Evolutionary conservation across 2,329 filamentous ascomycete species (phyloP).

Genomic region (Scolecobasidium constrictum): DNA sequence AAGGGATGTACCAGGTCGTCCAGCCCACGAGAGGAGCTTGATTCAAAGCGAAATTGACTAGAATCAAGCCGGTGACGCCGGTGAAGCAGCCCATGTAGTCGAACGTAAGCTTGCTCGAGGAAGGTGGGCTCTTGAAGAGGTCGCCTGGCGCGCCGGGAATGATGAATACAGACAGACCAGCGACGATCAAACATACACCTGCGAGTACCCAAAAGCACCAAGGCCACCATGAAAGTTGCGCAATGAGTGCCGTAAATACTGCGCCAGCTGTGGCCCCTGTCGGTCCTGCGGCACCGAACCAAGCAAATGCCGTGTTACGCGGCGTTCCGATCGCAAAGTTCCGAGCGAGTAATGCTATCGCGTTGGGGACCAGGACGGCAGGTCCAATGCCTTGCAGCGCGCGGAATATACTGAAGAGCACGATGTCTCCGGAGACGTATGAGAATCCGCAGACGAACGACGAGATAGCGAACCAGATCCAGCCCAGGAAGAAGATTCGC

Average conservation of each 20-base stretch:
- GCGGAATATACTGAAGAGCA: slow-evolving; percentile 40
- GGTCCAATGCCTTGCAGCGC: slow-evolving; percentile 38
- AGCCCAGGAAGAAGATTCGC: slow-evolving; percentile 25
- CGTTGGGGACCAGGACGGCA: slow-evolving; percentile 12
- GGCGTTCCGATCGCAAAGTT: slow-evolving; percentile 8
- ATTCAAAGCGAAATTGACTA: slow-evolving; percentile 22
- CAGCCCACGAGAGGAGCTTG: slow-evolving; percentile 21
- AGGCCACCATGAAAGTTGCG: slow-evolving; percentile 16
- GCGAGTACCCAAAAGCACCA: slow-evolving; percentile 22
- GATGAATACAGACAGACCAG: slow-evolving; percentile 16
- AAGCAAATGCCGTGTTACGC: slow-evolving; percentile 6
- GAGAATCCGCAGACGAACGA: slow-evolving; percentile 24
- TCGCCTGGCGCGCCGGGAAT: slow-evolving; percentile 11
- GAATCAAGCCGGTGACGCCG: slow-evolving; percentile 19
- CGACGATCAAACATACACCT: slow-evolving; percentile 16
- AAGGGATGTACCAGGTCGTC: slow-evolving; percentile 17
- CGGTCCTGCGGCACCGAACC: slow-evolving; percentile 6
- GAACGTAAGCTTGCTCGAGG: slow-evolving; percentile 13
- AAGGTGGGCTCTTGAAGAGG: slow-evolving; percentile 1
- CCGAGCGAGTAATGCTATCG: slow-evolving; percentile 7
- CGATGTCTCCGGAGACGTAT: slow-evolving; percentile 28
- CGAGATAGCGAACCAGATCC: slow-evolving; percentile 26
- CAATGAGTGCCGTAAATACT: slow-evolving; percentile 6
- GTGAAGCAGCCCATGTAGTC: slow-evolving; percentile 19
- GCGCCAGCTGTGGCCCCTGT: slow-evolving; percentile 5